Percentiles rank a stretch among this genome's conserved stretches.
These are phyloP conservation scores for Tulasnella sp. DNA, from an alignment of 768 basidiomycete species.

Conservation along the genomic window DNA sequence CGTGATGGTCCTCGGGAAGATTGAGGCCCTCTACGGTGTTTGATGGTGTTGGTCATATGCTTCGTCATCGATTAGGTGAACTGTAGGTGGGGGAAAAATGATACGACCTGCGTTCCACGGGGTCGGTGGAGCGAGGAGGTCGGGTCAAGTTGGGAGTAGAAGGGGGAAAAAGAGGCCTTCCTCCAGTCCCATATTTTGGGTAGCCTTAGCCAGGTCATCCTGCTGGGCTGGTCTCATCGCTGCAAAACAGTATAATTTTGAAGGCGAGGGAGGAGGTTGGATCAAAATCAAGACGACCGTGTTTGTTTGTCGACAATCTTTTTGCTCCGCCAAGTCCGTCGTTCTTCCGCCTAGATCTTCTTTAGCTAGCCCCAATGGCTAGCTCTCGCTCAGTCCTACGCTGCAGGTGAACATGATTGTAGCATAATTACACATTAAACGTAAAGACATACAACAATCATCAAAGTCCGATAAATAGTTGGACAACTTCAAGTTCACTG, in stretches of 20 bases:
- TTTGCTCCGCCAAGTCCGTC: too few species aligned
- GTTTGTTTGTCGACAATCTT: too few species aligned
- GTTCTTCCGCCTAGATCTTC: too few species aligned
- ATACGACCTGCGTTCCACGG: neutral
- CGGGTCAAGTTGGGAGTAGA: neutral
- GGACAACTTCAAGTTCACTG: too few species aligned
- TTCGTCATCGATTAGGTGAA: neutral
- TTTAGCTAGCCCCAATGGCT: too few species aligned
- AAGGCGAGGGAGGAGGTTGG: neutral
- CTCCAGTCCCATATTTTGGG: neutral
- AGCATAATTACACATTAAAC: too few species aligned
- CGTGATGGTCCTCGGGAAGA: neutral
- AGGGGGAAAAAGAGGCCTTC: neutral
- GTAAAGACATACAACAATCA: too few species aligned
- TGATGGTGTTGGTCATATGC: neutral
- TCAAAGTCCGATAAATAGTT: too few species aligned
- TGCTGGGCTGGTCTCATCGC: conserved; percentile 1
- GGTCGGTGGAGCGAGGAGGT: neutral
- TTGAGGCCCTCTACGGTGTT: neutral
- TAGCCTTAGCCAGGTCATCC: neutral
- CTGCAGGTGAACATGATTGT: too few species aligned
- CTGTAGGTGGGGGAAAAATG: neutral
- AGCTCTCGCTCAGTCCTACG: too few species aligned
- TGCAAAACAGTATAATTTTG: neutral
- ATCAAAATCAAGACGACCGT: neutral